A percentile compares a stretch with the other conserved stretches of the same genome.
phyloP scores from a whole-genome alignment of 306 rosid genomes.

The Castanea crenata region DNA sequence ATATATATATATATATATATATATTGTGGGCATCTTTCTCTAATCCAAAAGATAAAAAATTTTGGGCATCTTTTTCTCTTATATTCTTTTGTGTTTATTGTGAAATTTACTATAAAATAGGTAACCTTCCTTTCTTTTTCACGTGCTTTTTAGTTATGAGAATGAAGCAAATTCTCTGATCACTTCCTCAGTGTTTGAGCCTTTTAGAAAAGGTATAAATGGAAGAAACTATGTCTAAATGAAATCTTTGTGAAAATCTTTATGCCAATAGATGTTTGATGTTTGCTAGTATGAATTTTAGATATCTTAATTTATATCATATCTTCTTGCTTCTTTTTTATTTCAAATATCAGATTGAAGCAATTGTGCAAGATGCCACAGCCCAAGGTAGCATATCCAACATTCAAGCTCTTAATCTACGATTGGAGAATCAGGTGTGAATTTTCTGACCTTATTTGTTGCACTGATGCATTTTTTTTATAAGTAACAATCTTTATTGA shows the following conservation, averaged over 20 bases:
- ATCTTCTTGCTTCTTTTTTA: slow-evolving; percentile 12
- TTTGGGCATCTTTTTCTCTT: not conserved
- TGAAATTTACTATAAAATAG: not conserved
- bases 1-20: no score
- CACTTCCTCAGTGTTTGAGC: not conserved
- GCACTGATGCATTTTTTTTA: not conserved
- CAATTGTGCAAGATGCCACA: slow-evolving; percentile 67
- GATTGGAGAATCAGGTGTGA: slow-evolving; percentile 78
- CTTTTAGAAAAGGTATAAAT: not conserved
- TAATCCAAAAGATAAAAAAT: no score
- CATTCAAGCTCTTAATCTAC: slow-evolving; percentile 69
- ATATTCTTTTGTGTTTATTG: not conserved
- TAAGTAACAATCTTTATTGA: no score
- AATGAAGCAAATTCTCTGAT: not conserved
- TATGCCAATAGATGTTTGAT: slow-evolving; percentile 19
- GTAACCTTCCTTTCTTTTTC: not conserved
- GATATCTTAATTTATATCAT: not conserved
- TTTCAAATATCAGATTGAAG: slow-evolving; percentile 69
- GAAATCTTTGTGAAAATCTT: not conserved
- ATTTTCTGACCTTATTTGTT: not conserved
- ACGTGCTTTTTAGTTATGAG: not conserved
- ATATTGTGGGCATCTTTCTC: no score
- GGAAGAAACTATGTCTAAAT: not conserved
- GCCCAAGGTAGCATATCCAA: slow-evolving; percentile 72
- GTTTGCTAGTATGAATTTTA: slow-evolving; percentile 8